Base-by-base conservation (phyloP, 169 alveolate species). In the Perkinsus olseni region DNA sequence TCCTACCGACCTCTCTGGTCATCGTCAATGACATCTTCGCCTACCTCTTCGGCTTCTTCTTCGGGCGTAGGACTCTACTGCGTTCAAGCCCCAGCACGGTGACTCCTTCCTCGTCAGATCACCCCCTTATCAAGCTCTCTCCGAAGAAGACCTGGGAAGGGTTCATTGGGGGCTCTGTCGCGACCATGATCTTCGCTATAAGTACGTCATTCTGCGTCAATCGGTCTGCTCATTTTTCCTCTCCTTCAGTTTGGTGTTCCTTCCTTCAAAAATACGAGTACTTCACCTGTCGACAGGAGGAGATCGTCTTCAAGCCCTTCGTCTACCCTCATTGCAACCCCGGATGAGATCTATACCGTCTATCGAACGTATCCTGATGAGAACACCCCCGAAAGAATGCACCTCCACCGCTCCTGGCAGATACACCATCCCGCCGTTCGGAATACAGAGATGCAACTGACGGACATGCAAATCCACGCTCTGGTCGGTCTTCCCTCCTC, bases 111-210 rank as follows among this genome's bases (percentile, higher is more conserved):
- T 45, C 62, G 17, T 62, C 82, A 62, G 82, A 62, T 62, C 82
- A 62, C 4, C 97, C 95, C 34, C 97, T 99, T 50, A 98, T 98
- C 62, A 96, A 97, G 38, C 96, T 99, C 51, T 98, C 99, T 34
- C 99, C 99, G 11, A 99, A 98, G 93, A 99, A 99, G 97, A 99
- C 99, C 28, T 98, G 99, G 95, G 99, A 99, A 96, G 99, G 99
- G 0, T 98, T 97, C 94, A 95, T 98, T 39, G 99, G 99, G 40
- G 98, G 99, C 3, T 96, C 97, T 90, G 92, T 98, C 91, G 95
- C 97, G 20, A 98, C 99, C 4, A 95, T 97, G 48, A 39, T 98
- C 31, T 62, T 62, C 34, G 82, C 82, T 28, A 62, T 62, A 3
- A 62, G 82, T 62, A 62, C 36, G 6, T 45, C 28, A 28, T 3